These are phyloP conservation scores for Pharnaceum exiguum DNA, from an alignment of 148 eudicot species.

Conservation along the genomic window DNA sequence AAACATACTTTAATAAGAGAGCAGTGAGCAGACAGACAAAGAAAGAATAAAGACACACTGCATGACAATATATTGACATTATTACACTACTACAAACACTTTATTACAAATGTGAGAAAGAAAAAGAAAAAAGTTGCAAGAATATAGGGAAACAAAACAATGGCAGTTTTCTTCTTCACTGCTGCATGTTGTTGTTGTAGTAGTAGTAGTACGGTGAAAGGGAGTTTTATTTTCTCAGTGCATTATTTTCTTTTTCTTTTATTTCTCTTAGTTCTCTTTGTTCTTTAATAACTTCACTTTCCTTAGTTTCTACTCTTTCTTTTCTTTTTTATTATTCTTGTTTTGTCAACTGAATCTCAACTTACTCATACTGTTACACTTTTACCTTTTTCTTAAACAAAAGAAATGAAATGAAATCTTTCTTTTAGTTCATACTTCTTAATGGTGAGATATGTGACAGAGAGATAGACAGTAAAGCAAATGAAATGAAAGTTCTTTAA, in stretches of 20 bases:
- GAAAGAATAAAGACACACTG: too few relatives aligned
- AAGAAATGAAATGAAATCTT: conserved; percentile 5
- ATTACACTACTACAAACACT: too few relatives aligned
- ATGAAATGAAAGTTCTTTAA: too few relatives aligned
- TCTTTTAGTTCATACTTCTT: conserved; percentile 8
- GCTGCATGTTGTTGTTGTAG: too few relatives aligned
- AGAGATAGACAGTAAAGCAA: too few relatives aligned
- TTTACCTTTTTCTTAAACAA: neutral
- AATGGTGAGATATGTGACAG: neutral
- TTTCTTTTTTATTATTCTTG: neutral
- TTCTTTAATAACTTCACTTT: conserved; percentile 41
- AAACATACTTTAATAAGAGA: too few relatives aligned
- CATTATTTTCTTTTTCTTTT: conserved; percentile 72
- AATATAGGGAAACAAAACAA: too few relatives aligned
- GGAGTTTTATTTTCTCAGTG: conserved; percentile 44
- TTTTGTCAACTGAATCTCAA: conserved; percentile 14
- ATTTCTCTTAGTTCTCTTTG: conserved; percentile 55
- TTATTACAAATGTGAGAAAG: too few relatives aligned
- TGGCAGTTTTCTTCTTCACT: too few relatives aligned
- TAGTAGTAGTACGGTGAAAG: neutral
- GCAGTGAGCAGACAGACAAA: too few relatives aligned
- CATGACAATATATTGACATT: too few relatives aligned
- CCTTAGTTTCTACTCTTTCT: conserved; percentile 23
- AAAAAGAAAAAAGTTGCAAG: too few relatives aligned
- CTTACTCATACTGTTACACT: conserved; percentile 15